Evolutionary conservation across 108 stramenopile species (phyloP).

Genomic region (Nitzschia putrida): DNA sequence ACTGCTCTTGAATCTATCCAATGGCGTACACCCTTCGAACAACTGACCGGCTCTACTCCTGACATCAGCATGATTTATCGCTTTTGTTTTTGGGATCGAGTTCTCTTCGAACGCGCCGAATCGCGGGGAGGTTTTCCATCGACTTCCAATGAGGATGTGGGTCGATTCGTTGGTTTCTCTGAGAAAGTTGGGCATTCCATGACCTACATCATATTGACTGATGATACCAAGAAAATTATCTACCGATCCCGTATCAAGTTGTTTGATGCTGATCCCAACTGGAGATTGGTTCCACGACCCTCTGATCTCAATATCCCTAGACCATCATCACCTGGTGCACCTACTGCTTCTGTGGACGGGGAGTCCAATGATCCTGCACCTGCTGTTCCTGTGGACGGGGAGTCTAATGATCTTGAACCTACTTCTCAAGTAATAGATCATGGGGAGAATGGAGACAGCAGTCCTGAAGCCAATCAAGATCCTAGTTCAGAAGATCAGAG

Average conservation of each 20-base stretch:
- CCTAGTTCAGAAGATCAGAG: background rate
- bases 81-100: constrained; percentile 26
- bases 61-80: constrained; percentile 24
- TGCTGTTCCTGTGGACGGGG: too few relatives aligned
- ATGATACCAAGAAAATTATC: constrained; percentile 14
- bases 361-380: too few relatives aligned
- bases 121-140: background rate
- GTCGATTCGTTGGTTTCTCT: constrained; percentile 31
- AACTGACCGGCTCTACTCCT: constrained; percentile 4
- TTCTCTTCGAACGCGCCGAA: constrained; percentile 12
- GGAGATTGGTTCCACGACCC: too few relatives aligned
- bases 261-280: background rate
- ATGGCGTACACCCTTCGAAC: constrained; percentile 23
- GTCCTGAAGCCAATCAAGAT: background rate
- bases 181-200: constrained; percentile 35
- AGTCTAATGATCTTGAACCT: too few relatives aligned
- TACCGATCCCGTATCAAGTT: constrained; percentile 30
- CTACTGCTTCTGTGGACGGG: too few relatives aligned
- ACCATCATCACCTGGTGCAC: background rate
- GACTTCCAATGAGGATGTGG: constrained; percentile 1
- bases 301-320: background rate
- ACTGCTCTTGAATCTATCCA: background rate
- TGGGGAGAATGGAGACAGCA: background rate
- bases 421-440: too few relatives aligned
- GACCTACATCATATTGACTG: constrained; percentile 23